Evolutionary conservation across 208 protist genomes (phyloP).

Genomic region (Naegleria gruberi): DNA sequence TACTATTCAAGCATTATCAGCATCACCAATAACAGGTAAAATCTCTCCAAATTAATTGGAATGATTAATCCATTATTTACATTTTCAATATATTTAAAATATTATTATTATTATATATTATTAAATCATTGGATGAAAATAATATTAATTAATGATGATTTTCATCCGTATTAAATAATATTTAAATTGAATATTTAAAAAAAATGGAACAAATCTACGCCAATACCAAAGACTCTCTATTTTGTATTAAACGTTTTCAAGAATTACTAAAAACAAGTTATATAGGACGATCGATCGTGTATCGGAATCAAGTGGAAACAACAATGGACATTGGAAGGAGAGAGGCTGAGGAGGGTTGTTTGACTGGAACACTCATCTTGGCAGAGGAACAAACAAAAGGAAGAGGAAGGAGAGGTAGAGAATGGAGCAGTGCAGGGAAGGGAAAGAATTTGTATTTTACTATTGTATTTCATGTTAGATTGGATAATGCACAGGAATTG

Average conservation of each 20-base stretch:
- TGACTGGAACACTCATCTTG: neutral
- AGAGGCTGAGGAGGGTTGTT: neutral
- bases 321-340: neutral
- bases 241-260: neutral
- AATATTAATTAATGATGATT: too few species aligned
- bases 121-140: too few species aligned
- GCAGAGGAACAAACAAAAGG: slow-evolving; percentile 8
- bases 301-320: neutral
- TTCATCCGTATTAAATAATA: too few species aligned
- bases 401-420: neutral
- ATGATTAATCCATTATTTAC: too few species aligned
- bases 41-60: too few species aligned
- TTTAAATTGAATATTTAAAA: neutral
- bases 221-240: neutral
- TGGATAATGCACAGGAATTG: neutral
- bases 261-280: neutral
- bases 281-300: neutral
- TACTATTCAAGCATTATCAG: too few species aligned
- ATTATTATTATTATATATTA: too few species aligned
- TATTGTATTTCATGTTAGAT: neutral
- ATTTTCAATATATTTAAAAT: too few species aligned
- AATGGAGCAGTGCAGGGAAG: neutral
- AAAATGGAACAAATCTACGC: neutral
- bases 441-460: neutral
- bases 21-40: too few species aligned